Evolutionary conservation across 208 protist species (phyloP).

Genomic region (Leishmania aethiopica): DNA sequence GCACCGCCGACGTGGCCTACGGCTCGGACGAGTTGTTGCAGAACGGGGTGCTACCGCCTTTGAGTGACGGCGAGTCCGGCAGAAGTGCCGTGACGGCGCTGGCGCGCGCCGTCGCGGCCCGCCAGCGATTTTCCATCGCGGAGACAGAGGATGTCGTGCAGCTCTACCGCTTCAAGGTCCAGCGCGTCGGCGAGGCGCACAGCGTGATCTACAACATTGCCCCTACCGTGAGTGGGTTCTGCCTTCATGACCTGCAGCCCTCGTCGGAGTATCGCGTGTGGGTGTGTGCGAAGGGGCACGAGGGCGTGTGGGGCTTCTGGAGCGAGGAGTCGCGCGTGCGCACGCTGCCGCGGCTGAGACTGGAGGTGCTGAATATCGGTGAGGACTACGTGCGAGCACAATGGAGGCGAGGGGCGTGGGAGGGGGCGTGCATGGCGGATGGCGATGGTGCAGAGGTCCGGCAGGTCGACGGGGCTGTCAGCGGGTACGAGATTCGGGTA

Average conservation of each 20-base stretch:
- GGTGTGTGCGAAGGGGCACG: conserved; percentile 83
- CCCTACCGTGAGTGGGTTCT: conserved; percentile 81
- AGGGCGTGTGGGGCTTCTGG: conserved; percentile 92
- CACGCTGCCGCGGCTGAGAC: conserved; percentile 87
- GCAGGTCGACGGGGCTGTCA: conserved; percentile 85
- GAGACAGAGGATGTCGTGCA: conserved; percentile 82
- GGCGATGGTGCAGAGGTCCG: conserved; percentile 53
- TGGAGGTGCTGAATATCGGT: conserved; percentile 78
- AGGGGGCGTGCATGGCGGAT: conserved; percentile 34
- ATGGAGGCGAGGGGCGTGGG: conserved; percentile 81
- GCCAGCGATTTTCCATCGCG: conserved; percentile 30
- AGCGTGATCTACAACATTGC: conserved; percentile 81
- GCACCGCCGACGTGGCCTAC: background rate
- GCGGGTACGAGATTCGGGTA: conserved; percentile 88
- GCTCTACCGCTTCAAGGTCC: conserved; percentile 89
- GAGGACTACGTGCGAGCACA: conserved; percentile 91
- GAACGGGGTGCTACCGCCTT: conserved; percentile 12
- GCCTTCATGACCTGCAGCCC: conserved; percentile 76
- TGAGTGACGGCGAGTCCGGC: background rate
- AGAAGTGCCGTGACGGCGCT: background rate
- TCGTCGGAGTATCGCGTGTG: conserved; percentile 91
- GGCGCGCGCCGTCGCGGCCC: background rate
- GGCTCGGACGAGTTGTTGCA: background rate
- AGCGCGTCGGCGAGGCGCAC: conserved; percentile 68
- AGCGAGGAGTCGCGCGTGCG: conserved; percentile 89